Evolutionary conservation across 306 rosid species (phyloP).

Genomic region (Heteromeles arbutifolia): DNA sequence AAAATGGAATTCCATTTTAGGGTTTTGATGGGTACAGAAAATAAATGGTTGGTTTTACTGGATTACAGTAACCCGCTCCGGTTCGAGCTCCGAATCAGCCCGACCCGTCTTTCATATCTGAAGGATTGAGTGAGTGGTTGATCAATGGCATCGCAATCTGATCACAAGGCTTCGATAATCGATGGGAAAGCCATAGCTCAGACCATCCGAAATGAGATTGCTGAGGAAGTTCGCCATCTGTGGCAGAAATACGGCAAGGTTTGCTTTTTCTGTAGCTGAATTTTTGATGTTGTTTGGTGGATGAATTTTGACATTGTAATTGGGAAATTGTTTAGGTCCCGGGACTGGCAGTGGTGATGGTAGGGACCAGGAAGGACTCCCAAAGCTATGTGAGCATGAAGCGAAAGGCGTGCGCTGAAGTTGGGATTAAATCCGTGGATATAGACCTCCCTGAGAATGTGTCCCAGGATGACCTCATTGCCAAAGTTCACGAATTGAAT

Average conservation of each 20-base stretch:
- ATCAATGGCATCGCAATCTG: conserved; percentile 29
- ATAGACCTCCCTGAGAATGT: conserved; percentile 71
- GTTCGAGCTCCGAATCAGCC: background rate
- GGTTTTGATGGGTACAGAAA: background rate
- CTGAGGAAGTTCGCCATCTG: conserved; percentile 50
- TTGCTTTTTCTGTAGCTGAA: background rate
- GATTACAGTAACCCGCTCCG: background rate
- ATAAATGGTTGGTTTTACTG: background rate
- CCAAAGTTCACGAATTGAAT: conserved; percentile 59
- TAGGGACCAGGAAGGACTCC: conserved; percentile 81
- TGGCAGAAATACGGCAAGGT: conserved; percentile 77
- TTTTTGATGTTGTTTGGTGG: background rate
- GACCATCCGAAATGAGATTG: conserved; percentile 66
- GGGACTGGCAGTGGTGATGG: conserved; percentile 87
- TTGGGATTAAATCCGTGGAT: conserved; percentile 74
- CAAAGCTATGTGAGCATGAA: conserved; percentile 77
- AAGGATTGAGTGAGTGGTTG: background rate
- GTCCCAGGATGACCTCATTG: conserved; percentile 52
- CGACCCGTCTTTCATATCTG: background rate
- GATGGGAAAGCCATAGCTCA: conserved; percentile 83
- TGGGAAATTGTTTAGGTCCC: conserved; percentile 45
- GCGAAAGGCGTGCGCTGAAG: conserved; percentile 85
- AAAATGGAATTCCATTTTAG: background rate
- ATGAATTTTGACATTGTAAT: background rate
- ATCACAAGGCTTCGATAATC: conserved; percentile 61